Evolutionary conservation across 2,329 filamentous ascomycete species (phyloP).

Genomic region (Fusarium clavum): DNA sequence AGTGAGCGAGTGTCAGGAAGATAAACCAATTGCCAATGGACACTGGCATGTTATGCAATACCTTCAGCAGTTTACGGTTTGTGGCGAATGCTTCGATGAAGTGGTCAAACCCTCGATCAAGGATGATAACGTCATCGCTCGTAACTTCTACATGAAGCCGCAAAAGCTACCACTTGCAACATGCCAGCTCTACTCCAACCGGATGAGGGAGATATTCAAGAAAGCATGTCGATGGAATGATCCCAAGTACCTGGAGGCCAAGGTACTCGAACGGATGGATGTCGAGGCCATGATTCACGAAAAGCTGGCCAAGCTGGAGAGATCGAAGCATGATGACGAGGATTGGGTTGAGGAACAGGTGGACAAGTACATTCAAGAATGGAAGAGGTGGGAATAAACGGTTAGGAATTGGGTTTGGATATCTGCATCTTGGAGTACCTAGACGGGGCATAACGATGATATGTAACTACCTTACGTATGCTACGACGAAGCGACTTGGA

Average conservation of each 20-base stretch:
- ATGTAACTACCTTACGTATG: conserved; percentile 36
- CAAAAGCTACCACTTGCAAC: conserved; percentile 65
- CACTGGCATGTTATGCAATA: conserved; percentile 83
- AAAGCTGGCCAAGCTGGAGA: conserved; percentile 60
- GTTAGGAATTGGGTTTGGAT: conserved; percentile 8
- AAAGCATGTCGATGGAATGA: conserved; percentile 76
- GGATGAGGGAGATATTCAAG: conserved; percentile 81
- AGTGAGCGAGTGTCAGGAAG: conserved; percentile 72
- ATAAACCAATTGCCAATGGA: conserved; percentile 69
- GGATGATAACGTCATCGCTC: conserved; percentile 65
- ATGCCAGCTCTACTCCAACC: conserved; percentile 84
- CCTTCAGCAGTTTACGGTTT: conserved; percentile 83
- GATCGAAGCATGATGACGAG: conserved; percentile 48
- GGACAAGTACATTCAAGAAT: conserved; percentile 65
- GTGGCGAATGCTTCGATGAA: conserved; percentile 86
- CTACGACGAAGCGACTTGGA: conserved; percentile 30
- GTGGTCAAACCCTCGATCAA: conserved; percentile 77
- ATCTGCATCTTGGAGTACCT: conserved; percentile 38
- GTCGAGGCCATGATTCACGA: conserved; percentile 70
- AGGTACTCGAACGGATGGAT: conserved; percentile 68
- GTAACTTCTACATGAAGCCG: conserved; percentile 72
- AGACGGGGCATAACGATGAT: conserved; percentile 34
- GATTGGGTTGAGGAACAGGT: conserved; percentile 57
- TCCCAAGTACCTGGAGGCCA: conserved; percentile 68
- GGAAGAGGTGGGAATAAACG: conserved; percentile 67